These are phyloP conservation scores for Hemisphaericaspora lyxosophila DNA, from an alignment of 1,139 yeast genomes.

Conservation along the genomic window DNA sequence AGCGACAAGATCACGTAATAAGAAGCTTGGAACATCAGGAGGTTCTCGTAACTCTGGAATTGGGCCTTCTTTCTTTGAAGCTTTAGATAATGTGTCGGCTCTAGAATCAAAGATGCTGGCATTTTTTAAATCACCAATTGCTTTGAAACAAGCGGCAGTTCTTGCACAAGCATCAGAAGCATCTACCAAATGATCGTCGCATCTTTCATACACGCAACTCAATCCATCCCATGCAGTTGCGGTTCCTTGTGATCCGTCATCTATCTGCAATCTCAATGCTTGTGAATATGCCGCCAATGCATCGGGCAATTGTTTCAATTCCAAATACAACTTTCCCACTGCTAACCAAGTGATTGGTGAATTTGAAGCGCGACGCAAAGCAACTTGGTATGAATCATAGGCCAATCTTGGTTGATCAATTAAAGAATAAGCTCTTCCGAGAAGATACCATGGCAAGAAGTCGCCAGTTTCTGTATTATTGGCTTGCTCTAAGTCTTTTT, in stretches of 20 bases:
- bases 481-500: constrained; percentile 18
- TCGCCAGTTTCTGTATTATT: constrained; percentile 24
- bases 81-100: constrained; percentile 39
- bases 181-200: constrained; percentile 59
- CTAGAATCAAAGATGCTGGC: constrained; percentile 45
- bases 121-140: constrained; percentile 46
- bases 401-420: constrained; percentile 51
- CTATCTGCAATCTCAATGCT: constrained; percentile 54
- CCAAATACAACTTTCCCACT: constrained; percentile 59
- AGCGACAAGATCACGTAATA: constrained; percentile 50
- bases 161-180: constrained; percentile 60
- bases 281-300: constrained; percentile 68
- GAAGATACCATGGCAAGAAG: constrained; percentile 58
- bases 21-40: constrained; percentile 48
- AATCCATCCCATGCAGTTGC: constrained; percentile 69
- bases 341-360: constrained; percentile 66
- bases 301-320: constrained; percentile 60
- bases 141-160: constrained; percentile 50
- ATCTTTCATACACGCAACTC: constrained; percentile 61
- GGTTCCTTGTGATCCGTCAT: constrained; percentile 48
- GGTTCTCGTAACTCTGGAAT: constrained; percentile 47
- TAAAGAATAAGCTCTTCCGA: constrained; percentile 53
- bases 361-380: constrained; percentile 53
- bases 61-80: constrained; percentile 44
- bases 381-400: constrained; percentile 58